Evolutionary conservation across 2,329 filamentous ascomycete genomes (phyloP).

Genomic region (Monosporascus ibericus): DNA sequence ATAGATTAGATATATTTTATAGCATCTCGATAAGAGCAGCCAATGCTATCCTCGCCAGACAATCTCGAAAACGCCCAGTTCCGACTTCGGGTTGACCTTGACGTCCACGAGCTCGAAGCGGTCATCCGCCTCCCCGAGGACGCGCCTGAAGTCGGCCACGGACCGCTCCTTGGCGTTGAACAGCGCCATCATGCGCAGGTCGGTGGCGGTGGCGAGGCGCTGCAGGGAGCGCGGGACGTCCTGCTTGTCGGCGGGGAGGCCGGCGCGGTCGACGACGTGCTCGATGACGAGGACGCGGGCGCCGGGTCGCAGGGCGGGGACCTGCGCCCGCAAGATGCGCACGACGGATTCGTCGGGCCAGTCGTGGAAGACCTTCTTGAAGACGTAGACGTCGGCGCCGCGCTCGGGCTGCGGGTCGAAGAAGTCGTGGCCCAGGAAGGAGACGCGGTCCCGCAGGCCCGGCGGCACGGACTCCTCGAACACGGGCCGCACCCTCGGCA

Average conservation of each 20-base stretch:
- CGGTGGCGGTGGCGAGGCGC: neutral
- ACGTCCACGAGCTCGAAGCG: neutral
- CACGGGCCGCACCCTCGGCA: neutral
- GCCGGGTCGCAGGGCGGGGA: neutral
- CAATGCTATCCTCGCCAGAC: neutral
- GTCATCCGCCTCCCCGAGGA: neutral
- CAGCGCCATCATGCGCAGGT: conserved; percentile 2
- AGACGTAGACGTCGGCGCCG: neutral
- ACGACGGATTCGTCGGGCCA: neutral
- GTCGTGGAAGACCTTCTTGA: neutral
- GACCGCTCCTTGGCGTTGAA: conserved; percentile 1
- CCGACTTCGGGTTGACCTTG: neutral
- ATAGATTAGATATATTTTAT: too few relatives aligned
- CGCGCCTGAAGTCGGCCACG: neutral
- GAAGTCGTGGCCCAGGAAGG: neutral
- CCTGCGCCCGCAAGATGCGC: neutral
- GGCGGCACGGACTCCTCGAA: neutral
- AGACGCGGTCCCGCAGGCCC: neutral
- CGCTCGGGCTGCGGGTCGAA: neutral
- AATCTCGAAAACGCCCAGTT: neutral
- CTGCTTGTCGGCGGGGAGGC: neutral
- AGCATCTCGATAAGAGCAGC: too few relatives aligned
- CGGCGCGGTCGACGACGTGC: neutral
- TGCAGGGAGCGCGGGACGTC: neutral
- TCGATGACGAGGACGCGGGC: neutral